Evolutionary conservation across 2,329 filamentous ascomycete genomes (phyloP).

Genomic region (Pseudonectria buxi): DNA sequence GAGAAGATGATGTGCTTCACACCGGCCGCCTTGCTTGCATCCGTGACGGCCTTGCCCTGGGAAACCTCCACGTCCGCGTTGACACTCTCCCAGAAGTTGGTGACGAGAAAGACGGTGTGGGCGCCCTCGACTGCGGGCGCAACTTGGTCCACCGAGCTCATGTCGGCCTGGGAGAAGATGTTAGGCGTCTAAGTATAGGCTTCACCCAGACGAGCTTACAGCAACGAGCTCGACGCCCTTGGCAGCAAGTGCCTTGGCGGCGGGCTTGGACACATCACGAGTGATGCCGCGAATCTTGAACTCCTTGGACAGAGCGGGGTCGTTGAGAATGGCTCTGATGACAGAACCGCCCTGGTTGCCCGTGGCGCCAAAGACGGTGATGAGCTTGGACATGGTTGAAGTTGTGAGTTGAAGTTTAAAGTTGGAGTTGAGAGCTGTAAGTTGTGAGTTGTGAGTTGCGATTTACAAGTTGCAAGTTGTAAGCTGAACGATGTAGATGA

Average conservation of each 20-base stretch:
- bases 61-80: slow-evolving; percentile 30
- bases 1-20: slow-evolving; percentile 42
- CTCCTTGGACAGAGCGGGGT: slow-evolving; percentile 36
- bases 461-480: no score
- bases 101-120: slow-evolving; percentile 37
- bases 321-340: slow-evolving; percentile 36
- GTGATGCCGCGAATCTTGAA: slow-evolving; percentile 42
- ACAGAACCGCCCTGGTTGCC: slow-evolving; percentile 45
- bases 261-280: slow-evolving; percentile 34
- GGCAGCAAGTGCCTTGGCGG: slow-evolving; percentile 30
- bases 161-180: slow-evolving; percentile 29
- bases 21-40: slow-evolving; percentile 36
- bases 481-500: no score
- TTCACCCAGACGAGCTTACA: slow-evolving; percentile 15
- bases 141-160: slow-evolving; percentile 29
- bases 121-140: slow-evolving; percentile 34
- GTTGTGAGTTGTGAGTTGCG: no score
- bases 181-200: no score
- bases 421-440: no score
- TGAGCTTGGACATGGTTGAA: slow-evolving; percentile 29
- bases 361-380: slow-evolving; percentile 42
- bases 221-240: slow-evolving; percentile 38
- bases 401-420: no score
- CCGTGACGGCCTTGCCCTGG: slow-evolving; percentile 40
- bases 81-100: slow-evolving; percentile 32